Base-by-base conservation (phyloP, 2,329 filamentous ascomycete genomes). In the Ascochyta fabae region DNA sequence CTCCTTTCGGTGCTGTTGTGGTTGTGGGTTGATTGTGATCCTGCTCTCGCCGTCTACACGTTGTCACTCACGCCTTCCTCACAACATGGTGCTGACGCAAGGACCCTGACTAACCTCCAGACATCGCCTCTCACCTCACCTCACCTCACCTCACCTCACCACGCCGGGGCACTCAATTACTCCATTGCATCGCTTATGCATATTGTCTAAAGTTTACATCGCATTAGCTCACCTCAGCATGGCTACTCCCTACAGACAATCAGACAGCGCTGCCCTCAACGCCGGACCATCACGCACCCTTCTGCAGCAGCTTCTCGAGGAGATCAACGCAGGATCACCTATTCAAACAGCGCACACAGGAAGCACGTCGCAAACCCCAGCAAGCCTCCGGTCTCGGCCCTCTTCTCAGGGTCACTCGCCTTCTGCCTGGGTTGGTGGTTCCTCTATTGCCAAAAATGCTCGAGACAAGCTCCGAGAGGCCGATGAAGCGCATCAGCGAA, bases 221-320 rank as follows among this genome's bases (percentile, higher is more conserved):
- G 46, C 51, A 42, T 59, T 61, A 61, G 53, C 59, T 61, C 67
- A 35, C 43, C 46, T 59, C 50, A 55, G 42, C 54, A 73, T 74
- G 70, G 40, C 61, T 65, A 67, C 61, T 54, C 68, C 68, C 40
- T 44, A 46, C 8, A 55, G 47, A n/a, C 57, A 33, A 10, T 24
- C 63, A 36, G 57, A 52, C 40, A 39, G 27, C 22, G 35, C 36
- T n/a, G 38, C 51, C 35, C 31, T 44, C 13, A 59, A 51, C 24
- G 19, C 49, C 9, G 65, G 48, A 6, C 62, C 64, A 7, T 58
- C 62, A 22, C 43, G 56, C 9, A 66, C 66, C 4, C 51, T 69
- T 15, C 62, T 73, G 12, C 59, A 67, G 27, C 55, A 63, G 19
- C 62, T 74, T 6, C 61, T 73, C 15, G 61, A 70, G 16, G 68